Conservation (phyloP, 2,329 filamentous ascomycete species). For the Fusarium agapanthi region DNA sequence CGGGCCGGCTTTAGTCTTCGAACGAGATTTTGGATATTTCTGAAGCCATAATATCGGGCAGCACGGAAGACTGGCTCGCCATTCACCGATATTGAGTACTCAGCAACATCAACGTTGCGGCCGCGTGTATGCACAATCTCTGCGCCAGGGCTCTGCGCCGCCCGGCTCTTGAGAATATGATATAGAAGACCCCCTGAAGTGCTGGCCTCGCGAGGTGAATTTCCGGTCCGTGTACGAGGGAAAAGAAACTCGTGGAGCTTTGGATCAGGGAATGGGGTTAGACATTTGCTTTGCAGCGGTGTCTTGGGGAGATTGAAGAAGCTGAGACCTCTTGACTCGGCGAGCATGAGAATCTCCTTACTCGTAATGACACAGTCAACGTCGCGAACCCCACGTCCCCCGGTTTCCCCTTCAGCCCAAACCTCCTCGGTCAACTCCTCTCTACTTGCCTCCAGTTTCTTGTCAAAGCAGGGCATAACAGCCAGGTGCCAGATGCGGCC, state of each 20-base stretch:
- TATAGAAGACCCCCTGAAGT: slow-evolving; percentile 90
- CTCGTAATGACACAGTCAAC: slow-evolving; percentile 99
- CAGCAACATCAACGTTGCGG: slow-evolving; percentile 89
- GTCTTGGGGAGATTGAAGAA: slow-evolving; percentile 76
- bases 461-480: slow-evolving; percentile 99
- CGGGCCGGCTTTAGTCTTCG: slow-evolving; percentile 86
- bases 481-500: slow-evolving; percentile 92
- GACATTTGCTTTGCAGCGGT: slow-evolving; percentile 54
- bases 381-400: slow-evolving; percentile 74
- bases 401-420: slow-evolving; percentile 67
- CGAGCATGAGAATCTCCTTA: slow-evolving; percentile 90
- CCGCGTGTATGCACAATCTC: slow-evolving; percentile 76
- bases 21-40: slow-evolving; percentile 98
- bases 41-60: slow-evolving; percentile 94
- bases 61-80: slow-evolving; percentile 75
- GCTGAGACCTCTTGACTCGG: slow-evolving; percentile 79
- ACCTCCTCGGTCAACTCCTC: slow-evolving; percentile 86
- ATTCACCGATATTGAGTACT: slow-evolving; percentile 74
- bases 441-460: slow-evolving; percentile 95
- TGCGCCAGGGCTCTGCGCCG: slow-evolving; percentile 75
- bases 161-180: slow-evolving; percentile 81
- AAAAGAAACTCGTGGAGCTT: slow-evolving; percentile 79
- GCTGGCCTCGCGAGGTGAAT: slow-evolving; percentile 67
- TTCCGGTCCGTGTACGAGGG: slow-evolving; percentile 55
- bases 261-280: slow-evolving; percentile 75